These are phyloP conservation scores for Grosmannia clavigera DNA, from an alignment of 2,329 filamentous ascomycete genomes.

Conservation along the genomic window DNA sequence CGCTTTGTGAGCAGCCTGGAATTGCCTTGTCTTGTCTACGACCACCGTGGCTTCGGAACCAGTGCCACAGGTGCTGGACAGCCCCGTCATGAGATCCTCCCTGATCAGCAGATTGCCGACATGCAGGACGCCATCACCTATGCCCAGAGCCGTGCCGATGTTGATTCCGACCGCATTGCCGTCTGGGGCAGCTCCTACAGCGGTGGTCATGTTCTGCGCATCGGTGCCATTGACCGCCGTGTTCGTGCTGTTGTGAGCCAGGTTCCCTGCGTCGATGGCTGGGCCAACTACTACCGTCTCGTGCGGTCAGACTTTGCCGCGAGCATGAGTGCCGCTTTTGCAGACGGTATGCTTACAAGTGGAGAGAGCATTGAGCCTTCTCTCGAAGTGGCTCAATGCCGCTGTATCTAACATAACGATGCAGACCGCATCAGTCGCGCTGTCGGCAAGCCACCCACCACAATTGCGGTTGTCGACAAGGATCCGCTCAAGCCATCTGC, in stretches of 20 bases:
- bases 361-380: no score
- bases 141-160: constrained; percentile 8
- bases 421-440: neutral
- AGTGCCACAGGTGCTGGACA: constrained; percentile 17
- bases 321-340: neutral
- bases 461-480: neutral
- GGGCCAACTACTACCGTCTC: constrained; percentile 20
- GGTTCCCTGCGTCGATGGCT: constrained; percentile 22
- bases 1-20: constrained; percentile 12
- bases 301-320: constrained; percentile 19
- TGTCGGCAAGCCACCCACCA: neutral
- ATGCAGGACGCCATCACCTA: constrained; percentile 26
- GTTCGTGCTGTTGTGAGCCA: constrained; percentile 27
- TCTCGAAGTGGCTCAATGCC: neutral
- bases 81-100: constrained; percentile 21
- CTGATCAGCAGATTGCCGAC: constrained; percentile 20
- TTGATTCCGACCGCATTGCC: neutral
- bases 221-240: constrained; percentile 24
- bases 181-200: constrained; percentile 25
- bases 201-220: constrained; percentile 26
- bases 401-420: neutral
- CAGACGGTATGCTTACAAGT: neutral
- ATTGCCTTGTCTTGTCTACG: constrained; percentile 21
- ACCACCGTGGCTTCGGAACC: constrained; percentile 21
- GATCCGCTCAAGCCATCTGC: neutral